These are phyloP conservation scores for Amanita pseudoporphyria DNA, from an alignment of 768 basidiomycete genomes.

Conservation along the genomic window DNA sequence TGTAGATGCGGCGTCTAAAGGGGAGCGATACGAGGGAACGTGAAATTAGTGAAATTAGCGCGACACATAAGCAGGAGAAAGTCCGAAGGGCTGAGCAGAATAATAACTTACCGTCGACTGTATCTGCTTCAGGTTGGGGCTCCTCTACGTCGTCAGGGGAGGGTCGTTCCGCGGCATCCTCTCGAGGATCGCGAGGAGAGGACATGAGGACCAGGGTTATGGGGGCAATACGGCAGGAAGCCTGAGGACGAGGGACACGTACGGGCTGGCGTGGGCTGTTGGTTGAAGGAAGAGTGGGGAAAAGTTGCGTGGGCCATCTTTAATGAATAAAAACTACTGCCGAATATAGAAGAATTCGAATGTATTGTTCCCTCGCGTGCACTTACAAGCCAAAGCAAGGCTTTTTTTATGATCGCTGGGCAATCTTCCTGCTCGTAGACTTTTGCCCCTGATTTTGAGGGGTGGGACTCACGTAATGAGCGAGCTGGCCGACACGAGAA, in stretches of 20 bases:
- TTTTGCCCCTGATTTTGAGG: constrained; percentile 51
- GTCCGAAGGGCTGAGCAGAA: constrained; percentile 11
- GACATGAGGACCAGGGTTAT: constrained; percentile 39
- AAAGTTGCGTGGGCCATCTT: constrained; percentile 58
- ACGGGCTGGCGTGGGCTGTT: constrained; percentile 22
- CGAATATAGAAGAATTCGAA: constrained; percentile 57
- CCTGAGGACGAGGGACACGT: constrained; percentile 18
- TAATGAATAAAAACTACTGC: constrained; percentile 65
- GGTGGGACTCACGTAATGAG: constrained; percentile 51
- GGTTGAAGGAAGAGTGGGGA: constrained; percentile 41
- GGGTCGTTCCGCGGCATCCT: constrained; percentile 44
- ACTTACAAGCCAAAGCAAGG: constrained; percentile 44
- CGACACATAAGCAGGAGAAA: constrained; percentile 1
- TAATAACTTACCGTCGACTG: constrained; percentile 29
- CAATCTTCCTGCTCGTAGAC: constrained; percentile 33
- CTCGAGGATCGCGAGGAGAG: constrained; percentile 41
- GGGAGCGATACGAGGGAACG: constrained; percentile 15
- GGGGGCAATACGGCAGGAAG: constrained; percentile 17
- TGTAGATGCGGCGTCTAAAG: constrained; percentile 26
- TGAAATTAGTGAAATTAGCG: constrained; percentile 28
- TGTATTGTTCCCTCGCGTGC: constrained; percentile 55
- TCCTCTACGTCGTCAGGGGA: constrained; percentile 52
- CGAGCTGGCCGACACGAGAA: background rate
- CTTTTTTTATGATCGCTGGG: constrained; percentile 45
- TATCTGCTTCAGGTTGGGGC: constrained; percentile 27